phyloP scores from a whole-genome alignment of 306 rosid species.

The Cucumis hystrix region DNA sequence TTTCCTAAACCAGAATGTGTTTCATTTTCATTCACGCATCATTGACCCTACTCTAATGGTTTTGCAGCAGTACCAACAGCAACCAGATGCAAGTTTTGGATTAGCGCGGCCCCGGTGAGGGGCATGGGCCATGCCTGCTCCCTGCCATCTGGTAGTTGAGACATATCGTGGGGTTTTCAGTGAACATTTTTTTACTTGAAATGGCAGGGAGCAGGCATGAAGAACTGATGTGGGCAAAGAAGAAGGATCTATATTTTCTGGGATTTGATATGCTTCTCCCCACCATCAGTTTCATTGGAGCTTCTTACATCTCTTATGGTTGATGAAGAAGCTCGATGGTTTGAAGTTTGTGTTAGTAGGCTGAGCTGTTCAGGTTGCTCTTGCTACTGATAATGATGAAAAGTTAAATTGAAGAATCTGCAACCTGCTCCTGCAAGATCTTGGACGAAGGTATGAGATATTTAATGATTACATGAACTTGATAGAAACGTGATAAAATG shows the following conservation, averaged over 20 bases:
- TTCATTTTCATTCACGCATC: background rate
- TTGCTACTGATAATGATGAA: conserved; percentile 15
- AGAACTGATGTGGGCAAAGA: conserved; percentile 47
- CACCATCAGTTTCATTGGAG: conserved; percentile 46
- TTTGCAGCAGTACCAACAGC: conserved; percentile 81
- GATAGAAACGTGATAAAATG: background rate
- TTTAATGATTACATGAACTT: background rate
- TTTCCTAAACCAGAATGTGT: background rate
- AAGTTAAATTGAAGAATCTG: conserved; percentile 24
- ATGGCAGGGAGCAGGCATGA: conserved; percentile 93
- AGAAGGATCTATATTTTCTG: conserved; percentile 18
- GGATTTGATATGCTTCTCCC: conserved; percentile 7
- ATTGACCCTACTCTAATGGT: background rate
- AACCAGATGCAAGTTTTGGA: conserved; percentile 86
- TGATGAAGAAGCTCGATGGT: conserved; percentile 21
- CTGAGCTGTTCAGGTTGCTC: conserved; percentile 9
- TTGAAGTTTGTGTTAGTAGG: background rate
- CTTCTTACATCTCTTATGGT: conserved; percentile 40
- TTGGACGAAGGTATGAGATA: conserved; percentile 43
- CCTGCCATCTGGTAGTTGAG: conserved; percentile 38
- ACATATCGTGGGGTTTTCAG: conserved; percentile 17
- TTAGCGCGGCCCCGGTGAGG: conserved; percentile 99
- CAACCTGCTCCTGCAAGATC: conserved; percentile 20
- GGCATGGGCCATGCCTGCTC: conserved; percentile 99
- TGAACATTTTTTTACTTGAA: conserved; percentile 14